phyloP scores from a whole-genome alignment of 176 grass and related monocot genomes.

The Oropetium thomaeum region DNA sequence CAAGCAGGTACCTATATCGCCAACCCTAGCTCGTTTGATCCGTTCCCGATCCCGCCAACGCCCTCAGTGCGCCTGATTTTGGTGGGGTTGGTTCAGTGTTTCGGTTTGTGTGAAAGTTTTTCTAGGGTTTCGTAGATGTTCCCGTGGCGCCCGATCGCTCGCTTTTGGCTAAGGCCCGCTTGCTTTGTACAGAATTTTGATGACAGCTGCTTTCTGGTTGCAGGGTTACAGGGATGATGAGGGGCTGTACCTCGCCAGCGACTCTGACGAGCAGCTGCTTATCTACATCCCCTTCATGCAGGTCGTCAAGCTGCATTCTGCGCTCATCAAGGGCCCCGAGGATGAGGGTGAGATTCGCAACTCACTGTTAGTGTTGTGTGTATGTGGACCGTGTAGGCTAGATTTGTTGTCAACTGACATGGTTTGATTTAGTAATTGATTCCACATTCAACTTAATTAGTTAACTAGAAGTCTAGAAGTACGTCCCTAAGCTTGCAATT shows the following conservation, averaged over 20 bases:
- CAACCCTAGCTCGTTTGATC: neutral
- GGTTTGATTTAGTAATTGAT: neutral
- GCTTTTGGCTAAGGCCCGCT: neutral
- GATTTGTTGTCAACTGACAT: neutral
- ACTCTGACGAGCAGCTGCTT: constrained; percentile 81
- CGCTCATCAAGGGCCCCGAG: constrained; percentile 70
- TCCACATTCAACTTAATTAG: neutral
- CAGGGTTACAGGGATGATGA: constrained; percentile 84
- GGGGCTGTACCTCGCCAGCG: constrained; percentile 79
- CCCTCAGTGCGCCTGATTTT: too few species aligned
- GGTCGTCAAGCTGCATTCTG: constrained; percentile 85
- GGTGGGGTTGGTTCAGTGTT: neutral
- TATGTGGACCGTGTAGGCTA: neutral
- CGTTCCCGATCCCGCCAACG: neutral
- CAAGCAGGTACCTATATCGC: constrained; percentile 56
- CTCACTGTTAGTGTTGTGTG: neutral
- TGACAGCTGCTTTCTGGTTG: neutral
- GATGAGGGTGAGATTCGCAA: constrained; percentile 65
- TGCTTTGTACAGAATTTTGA: neutral
- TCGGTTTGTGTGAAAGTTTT: neutral
- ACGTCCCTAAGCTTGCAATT: neutral
- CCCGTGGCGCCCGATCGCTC: neutral
- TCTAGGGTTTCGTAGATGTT: constrained; percentile 34
- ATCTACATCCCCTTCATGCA: constrained; percentile 91
- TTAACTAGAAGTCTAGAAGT: neutral